Percentiles rank a stretch among this genome's conserved stretches.
These are phyloP conservation scores for Mycena galericulata DNA, from an alignment of 768 basidiomycete genomes.

Conservation along the genomic window DNA sequence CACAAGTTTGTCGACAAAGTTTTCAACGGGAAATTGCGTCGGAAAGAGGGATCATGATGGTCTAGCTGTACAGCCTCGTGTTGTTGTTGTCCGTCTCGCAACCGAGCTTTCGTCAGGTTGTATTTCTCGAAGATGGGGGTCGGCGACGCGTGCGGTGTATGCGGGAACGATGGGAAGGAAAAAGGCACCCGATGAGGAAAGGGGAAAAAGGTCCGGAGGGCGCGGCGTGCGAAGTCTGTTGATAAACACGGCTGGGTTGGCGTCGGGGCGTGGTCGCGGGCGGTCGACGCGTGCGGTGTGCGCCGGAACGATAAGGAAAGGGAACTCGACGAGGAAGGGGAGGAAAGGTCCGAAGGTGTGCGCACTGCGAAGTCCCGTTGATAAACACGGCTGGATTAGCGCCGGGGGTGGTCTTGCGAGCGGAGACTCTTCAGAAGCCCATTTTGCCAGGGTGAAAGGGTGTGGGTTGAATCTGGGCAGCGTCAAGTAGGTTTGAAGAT, in stretches of 20 bases:
- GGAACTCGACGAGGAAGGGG: slow-evolving; percentile 17
- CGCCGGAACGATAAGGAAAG: too few relatives aligned
- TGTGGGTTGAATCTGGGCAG: not conserved
- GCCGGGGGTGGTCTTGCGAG: too few relatives aligned
- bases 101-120: not conserved
- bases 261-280: too few relatives aligned
- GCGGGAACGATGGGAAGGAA: too few relatives aligned
- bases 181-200: slow-evolving; percentile 14
- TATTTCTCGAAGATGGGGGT: not conserved
- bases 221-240: not conserved
- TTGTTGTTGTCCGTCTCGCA: slow-evolving; percentile 5
- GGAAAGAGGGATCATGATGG: slow-evolving; percentile 17
- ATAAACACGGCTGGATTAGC: not conserved
- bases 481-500: too few relatives aligned
- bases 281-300: too few relatives aligned
- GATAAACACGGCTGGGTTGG: not conserved
- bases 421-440: not conserved
- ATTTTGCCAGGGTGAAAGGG: not conserved
- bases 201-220: not conserved
- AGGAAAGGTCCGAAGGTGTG: not conserved
- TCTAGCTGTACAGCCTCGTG: slow-evolving; percentile 34
- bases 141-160: not conserved
- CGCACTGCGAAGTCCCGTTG: not conserved
- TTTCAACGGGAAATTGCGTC: slow-evolving; percentile 19
- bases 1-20: slow-evolving; percentile 9